These are phyloP conservation scores for Schizothecium vesticola DNA, from an alignment of 495 filamentous ascomycete species.

Conservation along the genomic window DNA sequence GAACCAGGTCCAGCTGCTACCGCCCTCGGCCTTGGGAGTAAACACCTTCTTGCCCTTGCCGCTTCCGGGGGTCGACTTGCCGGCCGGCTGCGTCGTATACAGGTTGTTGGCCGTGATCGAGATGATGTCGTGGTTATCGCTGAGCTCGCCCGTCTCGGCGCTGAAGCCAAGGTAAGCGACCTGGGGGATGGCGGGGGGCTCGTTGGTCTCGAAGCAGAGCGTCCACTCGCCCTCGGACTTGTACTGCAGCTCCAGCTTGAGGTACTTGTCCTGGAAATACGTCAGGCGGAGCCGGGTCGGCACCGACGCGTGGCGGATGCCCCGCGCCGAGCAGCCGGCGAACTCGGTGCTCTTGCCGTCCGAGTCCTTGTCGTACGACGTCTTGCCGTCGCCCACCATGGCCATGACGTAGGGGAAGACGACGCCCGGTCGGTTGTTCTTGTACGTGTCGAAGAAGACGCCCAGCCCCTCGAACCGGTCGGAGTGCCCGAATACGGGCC, in stretches of 20 bases:
- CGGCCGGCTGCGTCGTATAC: slow-evolving; percentile 57
- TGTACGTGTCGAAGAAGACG: slow-evolving; percentile 98
- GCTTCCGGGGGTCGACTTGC: slow-evolving; percentile 36
- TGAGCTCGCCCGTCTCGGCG: slow-evolving; percentile 93
- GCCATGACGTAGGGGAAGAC: slow-evolving; percentile 99
- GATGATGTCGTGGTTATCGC: slow-evolving; percentile 97
- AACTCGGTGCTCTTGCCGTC: slow-evolving; percentile 93
- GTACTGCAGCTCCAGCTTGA: slow-evolving; percentile 91
- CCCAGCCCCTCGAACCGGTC: slow-evolving; percentile 94
- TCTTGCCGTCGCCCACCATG: slow-evolving; percentile 90
- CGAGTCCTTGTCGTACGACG: slow-evolving; percentile 84
- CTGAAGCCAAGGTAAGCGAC: slow-evolving; percentile 94
- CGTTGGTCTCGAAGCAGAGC: slow-evolving; percentile 75
- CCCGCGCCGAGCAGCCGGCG: slow-evolving; percentile 90
- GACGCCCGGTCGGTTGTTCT: slow-evolving; percentile 94
- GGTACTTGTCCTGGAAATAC: slow-evolving; percentile 92
- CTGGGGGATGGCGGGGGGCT: slow-evolving; percentile 72
- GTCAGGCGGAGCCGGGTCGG: slow-evolving; percentile 85
- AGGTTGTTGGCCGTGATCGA: slow-evolving; percentile 82
- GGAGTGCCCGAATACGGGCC: slow-evolving; percentile 80
- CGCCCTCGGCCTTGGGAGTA: slow-evolving; percentile 30
- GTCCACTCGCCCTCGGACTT: slow-evolving; percentile 84
- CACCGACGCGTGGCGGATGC: slow-evolving; percentile 69
- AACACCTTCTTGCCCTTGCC: slow-evolving; percentile 34
- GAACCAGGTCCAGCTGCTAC: slow-evolving; percentile 90